Percentiles rank a stretch among this genome's conserved stretches.
These are phyloP conservation scores for Naumovozyma dairenensis DNA, from an alignment of 805 yeast genomes.

Conservation along the genomic window DNA sequence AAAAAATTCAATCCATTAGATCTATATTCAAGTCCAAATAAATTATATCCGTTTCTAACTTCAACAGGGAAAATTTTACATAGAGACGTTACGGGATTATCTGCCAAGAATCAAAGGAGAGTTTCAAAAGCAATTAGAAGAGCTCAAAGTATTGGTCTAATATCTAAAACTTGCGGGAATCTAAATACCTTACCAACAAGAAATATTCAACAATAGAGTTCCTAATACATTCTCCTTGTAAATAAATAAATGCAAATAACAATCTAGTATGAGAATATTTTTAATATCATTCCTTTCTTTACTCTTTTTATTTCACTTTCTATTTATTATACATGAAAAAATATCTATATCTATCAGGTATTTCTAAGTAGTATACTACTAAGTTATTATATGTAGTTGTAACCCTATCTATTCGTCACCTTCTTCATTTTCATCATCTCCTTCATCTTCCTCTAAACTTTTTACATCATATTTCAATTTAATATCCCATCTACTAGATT, in stretches of 20 bases:
- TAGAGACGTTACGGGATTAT: slow-evolving; percentile 60
- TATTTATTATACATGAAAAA: no score
- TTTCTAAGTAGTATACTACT: no score
- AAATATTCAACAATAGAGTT: neutral
- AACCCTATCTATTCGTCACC: no score
- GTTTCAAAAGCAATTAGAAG: slow-evolving; percentile 71
- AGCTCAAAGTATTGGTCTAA: slow-evolving; percentile 68
- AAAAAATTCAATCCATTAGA: slow-evolving; percentile 56
- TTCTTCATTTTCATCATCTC: slow-evolving; percentile 13
- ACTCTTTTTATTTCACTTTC: no score
- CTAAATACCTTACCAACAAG: slow-evolving; percentile 34
- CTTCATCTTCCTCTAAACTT: slow-evolving; percentile 21
- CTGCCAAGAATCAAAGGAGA: slow-evolving; percentile 54
- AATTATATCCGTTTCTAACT: slow-evolving; percentile 55
- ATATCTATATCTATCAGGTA: no score
- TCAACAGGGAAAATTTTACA: slow-evolving; percentile 71
- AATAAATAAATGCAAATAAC: slow-evolving; percentile 6
- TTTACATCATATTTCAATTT: slow-evolving; percentile 69
- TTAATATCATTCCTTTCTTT: no score
- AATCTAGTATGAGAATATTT: no score
- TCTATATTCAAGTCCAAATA: slow-evolving; percentile 62
- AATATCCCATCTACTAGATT: slow-evolving; percentile 90
- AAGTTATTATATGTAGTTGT: no score
- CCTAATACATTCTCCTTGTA: slow-evolving; percentile 4
- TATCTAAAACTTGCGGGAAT: slow-evolving; percentile 66